Evolutionary conservation across 2,329 filamentous ascomycete species (phyloP).

Genomic region (Lecanicillium sp.): DNA sequence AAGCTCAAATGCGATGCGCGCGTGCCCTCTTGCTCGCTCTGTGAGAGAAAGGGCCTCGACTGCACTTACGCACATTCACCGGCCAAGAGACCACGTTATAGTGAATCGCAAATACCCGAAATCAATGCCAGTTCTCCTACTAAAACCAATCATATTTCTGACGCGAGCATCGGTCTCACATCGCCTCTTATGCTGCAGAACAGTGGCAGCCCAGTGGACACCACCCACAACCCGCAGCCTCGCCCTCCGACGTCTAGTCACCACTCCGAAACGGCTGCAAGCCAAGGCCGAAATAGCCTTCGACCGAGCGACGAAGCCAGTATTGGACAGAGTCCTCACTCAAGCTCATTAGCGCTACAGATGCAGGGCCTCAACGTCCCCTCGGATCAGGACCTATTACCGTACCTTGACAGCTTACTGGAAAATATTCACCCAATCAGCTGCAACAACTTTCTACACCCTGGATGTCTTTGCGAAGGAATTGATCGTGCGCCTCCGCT

Average conservation of each 20-base stretch:
- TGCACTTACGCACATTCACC: neutral
- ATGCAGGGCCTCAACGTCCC: neutral
- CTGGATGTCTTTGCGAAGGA: constrained; percentile 1
- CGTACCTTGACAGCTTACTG: neutral
- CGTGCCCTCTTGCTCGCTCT: neutral
- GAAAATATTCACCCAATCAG: constrained; percentile 1
- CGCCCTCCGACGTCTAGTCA: too few relatives aligned
- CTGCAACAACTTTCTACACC: constrained; percentile 1
- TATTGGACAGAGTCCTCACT: neutral
- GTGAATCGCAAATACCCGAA: neutral
- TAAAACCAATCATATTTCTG: neutral
- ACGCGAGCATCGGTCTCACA: too few relatives aligned
- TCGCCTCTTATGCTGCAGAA: too few relatives aligned
- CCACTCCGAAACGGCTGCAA: neutral
- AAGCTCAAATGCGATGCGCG: constrained; percentile 2
- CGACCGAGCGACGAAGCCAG: neutral
- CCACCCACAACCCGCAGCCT: too few relatives aligned
- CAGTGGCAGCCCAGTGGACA: too few relatives aligned
- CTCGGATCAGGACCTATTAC: neutral
- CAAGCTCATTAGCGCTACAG: neutral
- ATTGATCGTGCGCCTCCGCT: neutral
- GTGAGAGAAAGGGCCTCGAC: neutral
- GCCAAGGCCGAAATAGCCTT: neutral
- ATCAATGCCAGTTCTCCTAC: too few relatives aligned
- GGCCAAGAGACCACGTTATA: neutral